A percentile compares a stretch with the other conserved stretches of the same genome.
Evolutionary conservation across 1,284 basidiomycete genomes (phyloP).

Genomic region (Sanghuangporus weigelae): DNA sequence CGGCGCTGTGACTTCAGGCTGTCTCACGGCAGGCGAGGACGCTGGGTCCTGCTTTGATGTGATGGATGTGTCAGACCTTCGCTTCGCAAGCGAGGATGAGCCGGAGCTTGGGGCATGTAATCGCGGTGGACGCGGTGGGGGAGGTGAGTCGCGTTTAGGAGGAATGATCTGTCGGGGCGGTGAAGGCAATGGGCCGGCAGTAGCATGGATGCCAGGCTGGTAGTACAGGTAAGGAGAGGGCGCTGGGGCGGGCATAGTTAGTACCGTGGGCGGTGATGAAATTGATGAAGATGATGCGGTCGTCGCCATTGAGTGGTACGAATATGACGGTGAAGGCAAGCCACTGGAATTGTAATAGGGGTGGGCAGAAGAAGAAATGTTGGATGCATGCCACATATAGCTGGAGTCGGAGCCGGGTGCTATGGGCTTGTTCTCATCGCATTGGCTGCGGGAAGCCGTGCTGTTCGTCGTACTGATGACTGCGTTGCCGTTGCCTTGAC

Average conservation of each 20-base stretch:
- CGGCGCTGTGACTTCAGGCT: not conserved
- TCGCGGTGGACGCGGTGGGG: constrained; percentile 17
- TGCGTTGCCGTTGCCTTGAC: not conserved
- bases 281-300: not conserved
- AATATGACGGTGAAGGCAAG: constrained; percentile 18
- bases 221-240: constrained; percentile 48
- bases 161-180: constrained; percentile 44
- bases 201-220: constrained; percentile 62
- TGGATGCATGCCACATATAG: constrained; percentile 12
- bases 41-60: not conserved
- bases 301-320: constrained; percentile 19
- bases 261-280: constrained; percentile 10
- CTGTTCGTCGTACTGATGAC: not conserved
- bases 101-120: constrained; percentile 13
- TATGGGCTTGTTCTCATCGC: constrained; percentile 38
- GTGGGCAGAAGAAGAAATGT: constrained; percentile 23
- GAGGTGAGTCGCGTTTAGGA: constrained; percentile 31
- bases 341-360: constrained; percentile 15
- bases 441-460: not conserved
- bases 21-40: not conserved
- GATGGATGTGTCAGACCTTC: constrained; percentile 7
- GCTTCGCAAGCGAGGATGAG: constrained; percentile 10
- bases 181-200: constrained; percentile 64
- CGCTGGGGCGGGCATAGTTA: constrained; percentile 14
- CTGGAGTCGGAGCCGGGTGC: constrained; percentile 38